A percentile compares a stretch with the other conserved stretches of the same genome.
Evolutionary conservation across 768 basidiomycete species (phyloP).

Genomic region (Suillus subaureus): DNA sequence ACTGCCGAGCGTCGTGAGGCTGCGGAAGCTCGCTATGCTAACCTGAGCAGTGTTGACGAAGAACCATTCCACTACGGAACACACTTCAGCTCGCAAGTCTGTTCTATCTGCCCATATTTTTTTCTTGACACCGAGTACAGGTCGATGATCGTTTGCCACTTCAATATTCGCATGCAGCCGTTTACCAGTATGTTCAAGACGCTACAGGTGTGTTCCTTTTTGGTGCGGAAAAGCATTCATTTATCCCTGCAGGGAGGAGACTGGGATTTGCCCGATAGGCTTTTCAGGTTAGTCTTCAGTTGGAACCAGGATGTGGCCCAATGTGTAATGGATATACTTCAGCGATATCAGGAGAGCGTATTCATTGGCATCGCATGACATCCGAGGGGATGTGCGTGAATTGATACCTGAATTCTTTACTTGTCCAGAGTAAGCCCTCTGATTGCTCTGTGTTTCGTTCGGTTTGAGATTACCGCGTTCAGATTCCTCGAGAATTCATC

Average conservation of each 20-base stretch:
- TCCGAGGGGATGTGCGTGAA: slow-evolving; percentile 91
- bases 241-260: slow-evolving; percentile 70
- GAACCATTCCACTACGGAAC: slow-evolving; percentile 93
- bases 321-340: slow-evolving; percentile 5
- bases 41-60: slow-evolving; percentile 79
- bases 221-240: neutral
- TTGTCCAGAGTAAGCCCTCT: slow-evolving; percentile 67
- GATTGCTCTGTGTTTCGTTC: no score
- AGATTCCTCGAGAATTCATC: slow-evolving; percentile 85
- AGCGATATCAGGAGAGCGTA: slow-evolving; percentile 84
- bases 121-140: slow-evolving; percentile 13
- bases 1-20: slow-evolving; percentile 74
- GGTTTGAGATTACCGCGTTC: neutral
- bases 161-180: slow-evolving; percentile 84
- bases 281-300: slow-evolving; percentile 61
- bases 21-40: slow-evolving; percentile 73
- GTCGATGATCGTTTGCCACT: slow-evolving; percentile 97
- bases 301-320: no score
- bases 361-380: slow-evolving; percentile 80
- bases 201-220: slow-evolving; percentile 49
- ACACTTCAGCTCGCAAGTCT: slow-evolving; percentile 75
- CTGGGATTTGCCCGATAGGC: slow-evolving; percentile 89
- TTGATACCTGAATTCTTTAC: slow-evolving; percentile 90
- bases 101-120: neutral
- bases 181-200: slow-evolving; percentile 97